phyloP scores from a whole-genome alignment of 257 asterid genomes.

The Petunia secreta region DNA sequence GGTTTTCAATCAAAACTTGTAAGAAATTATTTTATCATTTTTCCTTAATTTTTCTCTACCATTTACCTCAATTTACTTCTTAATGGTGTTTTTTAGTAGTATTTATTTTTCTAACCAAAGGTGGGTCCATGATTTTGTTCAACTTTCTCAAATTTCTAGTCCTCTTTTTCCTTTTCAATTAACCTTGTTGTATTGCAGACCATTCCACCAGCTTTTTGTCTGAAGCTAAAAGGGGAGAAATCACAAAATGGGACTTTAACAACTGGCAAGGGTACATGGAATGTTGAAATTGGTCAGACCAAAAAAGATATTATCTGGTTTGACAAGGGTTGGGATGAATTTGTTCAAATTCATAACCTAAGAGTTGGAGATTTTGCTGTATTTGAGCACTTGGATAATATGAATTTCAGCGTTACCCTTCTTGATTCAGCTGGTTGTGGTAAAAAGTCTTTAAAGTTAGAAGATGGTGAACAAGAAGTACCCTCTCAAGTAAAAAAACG shows the following conservation, averaged over 20 bases:
- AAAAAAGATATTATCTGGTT: slow-evolving; percentile 6
- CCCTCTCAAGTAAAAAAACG: neutral
- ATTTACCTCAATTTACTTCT: too few relatives aligned
- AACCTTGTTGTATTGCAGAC: too few relatives aligned
- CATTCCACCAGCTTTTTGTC: too few relatives aligned
- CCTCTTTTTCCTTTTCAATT: too few relatives aligned
- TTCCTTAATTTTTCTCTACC: too few relatives aligned
- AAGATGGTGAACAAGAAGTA: neutral
- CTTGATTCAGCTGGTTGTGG: slow-evolving; percentile 34
- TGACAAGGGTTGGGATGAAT: slow-evolving; percentile 32
- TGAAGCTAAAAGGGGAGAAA: neutral
- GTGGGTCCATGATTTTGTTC: too few relatives aligned
- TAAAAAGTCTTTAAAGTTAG: slow-evolving; percentile 17
- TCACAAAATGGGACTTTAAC: slow-evolving; percentile 24
- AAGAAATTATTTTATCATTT: too few relatives aligned
- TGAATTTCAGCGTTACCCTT: slow-evolving; percentile 29
- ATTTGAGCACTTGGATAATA: slow-evolving; percentile 28
- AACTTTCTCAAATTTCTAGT: too few relatives aligned
- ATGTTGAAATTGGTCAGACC: slow-evolving; percentile 21
- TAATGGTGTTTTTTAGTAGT: too few relatives aligned
- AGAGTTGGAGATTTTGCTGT: slow-evolving; percentile 32
- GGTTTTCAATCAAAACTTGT: neutral
- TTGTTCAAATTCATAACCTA: slow-evolving; percentile 33
- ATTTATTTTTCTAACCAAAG: too few relatives aligned
- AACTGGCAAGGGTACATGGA: slow-evolving; percentile 33